A percentile compares a stretch with the other conserved stretches of the same genome.
These are phyloP conservation scores for Boletus rubroflammeus DNA, from an alignment of 768 basidiomycete species.

Conservation along the genomic window DNA sequence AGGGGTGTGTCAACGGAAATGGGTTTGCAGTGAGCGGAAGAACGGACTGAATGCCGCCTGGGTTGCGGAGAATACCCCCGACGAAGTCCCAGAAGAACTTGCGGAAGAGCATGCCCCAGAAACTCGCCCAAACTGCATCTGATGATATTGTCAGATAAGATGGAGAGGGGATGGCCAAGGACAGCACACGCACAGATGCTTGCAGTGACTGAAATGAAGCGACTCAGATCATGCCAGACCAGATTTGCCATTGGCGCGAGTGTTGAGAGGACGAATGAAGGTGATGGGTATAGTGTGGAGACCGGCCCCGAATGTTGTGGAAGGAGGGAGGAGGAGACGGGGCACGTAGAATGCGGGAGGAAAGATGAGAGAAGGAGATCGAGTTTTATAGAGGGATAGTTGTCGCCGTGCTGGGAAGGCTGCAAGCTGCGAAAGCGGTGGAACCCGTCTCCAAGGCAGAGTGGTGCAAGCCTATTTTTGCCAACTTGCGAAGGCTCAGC, in stretches of 20 bases:
- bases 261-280: background rate
- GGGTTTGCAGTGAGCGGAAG: background rate
- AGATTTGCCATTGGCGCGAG: conserved; percentile 64
- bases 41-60: conserved; percentile 76
- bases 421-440: background rate
- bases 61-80: conserved; percentile 72
- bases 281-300: conserved; percentile 16
- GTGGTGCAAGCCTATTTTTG: background rate
- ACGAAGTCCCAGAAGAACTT: conserved; percentile 98
- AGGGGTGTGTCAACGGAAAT: background rate
- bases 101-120: conserved; percentile 80
- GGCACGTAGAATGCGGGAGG: background rate
- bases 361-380: background rate
- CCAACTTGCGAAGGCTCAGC: background rate
- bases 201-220: conserved; percentile 63
- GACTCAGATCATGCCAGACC: conserved; percentile 77
- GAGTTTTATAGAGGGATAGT: background rate
- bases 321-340: background rate
- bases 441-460: conserved; percentile 1
- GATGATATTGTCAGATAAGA: conserved; percentile 10
- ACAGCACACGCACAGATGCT: conserved; percentile 59
- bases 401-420: background rate
- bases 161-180: background rate
- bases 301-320: conserved; percentile 3
- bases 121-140: conserved; percentile 80